phyloP scores from a whole-genome alignment of 768 basidiomycete genomes.

The Russula ochroleuca region DNA sequence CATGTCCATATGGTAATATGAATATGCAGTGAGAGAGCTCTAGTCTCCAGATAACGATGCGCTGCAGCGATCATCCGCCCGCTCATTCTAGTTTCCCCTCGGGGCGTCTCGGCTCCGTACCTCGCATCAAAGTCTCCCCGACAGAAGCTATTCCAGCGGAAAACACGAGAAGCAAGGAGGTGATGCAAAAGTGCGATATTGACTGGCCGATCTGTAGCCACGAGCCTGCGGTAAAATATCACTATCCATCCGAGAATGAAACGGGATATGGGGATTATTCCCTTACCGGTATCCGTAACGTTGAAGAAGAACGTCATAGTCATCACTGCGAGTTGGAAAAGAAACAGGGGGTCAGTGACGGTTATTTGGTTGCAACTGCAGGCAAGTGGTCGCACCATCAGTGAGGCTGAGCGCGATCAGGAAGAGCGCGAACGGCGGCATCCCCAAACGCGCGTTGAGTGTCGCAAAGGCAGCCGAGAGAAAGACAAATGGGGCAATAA shows the following conservation, averaged over 20 bases:
- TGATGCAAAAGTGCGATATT: slow-evolving; percentile 83
- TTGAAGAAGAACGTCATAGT: slow-evolving; percentile 79
- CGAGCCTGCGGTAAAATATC: slow-evolving; percentile 47
- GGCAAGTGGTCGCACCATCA: slow-evolving; percentile 45
- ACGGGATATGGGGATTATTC: not conserved
- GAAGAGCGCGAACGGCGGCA: slow-evolving; percentile 79
- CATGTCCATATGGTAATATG: not conserved
- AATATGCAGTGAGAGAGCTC: not conserved
- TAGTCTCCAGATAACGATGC: not conserved
- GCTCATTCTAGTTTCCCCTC: not conserved
- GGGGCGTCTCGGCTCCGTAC: not conserved
- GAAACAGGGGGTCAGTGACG: not conserved
- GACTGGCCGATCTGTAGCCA: slow-evolving; percentile 90
- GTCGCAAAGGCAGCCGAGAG: slow-evolving; percentile 64
- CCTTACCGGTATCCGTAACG: slow-evolving; percentile 70
- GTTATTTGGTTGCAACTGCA: not conserved
- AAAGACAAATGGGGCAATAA: slow-evolving; percentile 74
- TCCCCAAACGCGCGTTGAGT: slow-evolving; percentile 58
- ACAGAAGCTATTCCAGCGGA: slow-evolving; percentile 69
- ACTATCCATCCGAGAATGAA: not conserved
- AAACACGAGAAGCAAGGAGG: slow-evolving; percentile 73
- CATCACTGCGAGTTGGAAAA: slow-evolving; percentile 49
- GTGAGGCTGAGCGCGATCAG: slow-evolving; percentile 71
- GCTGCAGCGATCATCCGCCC: not conserved
- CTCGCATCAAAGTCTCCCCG: slow-evolving; percentile 66